A percentile compares a stretch with the other conserved stretches of the same genome.
Conservation (phyloP, 1,284 basidiomycete genomes). For the Chondrostereum purpureum region DNA sequence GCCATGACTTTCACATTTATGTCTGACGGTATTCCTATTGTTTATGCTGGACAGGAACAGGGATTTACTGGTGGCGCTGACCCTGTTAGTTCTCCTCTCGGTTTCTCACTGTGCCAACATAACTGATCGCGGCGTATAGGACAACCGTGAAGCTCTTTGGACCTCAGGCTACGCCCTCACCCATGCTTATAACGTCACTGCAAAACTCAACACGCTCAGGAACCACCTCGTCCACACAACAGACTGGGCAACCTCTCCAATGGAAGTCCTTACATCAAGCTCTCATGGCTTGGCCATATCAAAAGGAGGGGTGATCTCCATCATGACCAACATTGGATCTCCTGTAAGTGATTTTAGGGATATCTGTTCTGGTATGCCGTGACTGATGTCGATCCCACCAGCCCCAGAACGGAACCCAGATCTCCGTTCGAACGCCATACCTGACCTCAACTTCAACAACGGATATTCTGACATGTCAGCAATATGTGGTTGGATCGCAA, state of each 20-base stretch:
- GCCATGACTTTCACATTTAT: slow-evolving; percentile 65
- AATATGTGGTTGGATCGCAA: slow-evolving; percentile 59
- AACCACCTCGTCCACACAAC: slow-evolving; percentile 59
- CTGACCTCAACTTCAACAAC: slow-evolving; percentile 36
- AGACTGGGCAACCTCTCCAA: slow-evolving; percentile 52
- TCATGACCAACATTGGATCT: slow-evolving; percentile 74
- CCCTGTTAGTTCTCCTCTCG: slow-evolving; percentile 39
- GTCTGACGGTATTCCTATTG: slow-evolving; percentile 67
- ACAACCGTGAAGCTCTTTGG: slow-evolving; percentile 78
- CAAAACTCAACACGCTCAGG: slow-evolving; percentile 64
- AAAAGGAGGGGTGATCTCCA: slow-evolving; percentile 64
- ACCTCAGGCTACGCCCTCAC: slow-evolving; percentile 61
- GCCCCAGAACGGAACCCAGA: slow-evolving; percentile 47
- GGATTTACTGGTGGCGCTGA: slow-evolving; percentile 51
- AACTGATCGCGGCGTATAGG: slow-evolving; percentile 26
- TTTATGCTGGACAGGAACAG: slow-evolving; percentile 82
- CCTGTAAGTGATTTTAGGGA: slow-evolving; percentile 51
- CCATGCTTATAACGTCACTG: slow-evolving; percentile 52
- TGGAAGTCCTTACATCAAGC: slow-evolving; percentile 51
- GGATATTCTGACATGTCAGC: slow-evolving; percentile 54
- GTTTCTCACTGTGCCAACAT: not conserved
- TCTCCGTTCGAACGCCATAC: slow-evolving; percentile 51
- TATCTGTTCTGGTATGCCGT: too few species aligned
- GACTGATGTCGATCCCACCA: slow-evolving; percentile 20
- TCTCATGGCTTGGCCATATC: slow-evolving; percentile 58